These are phyloP conservation scores for Polygonum aviculare DNA, from an alignment of 148 eudicot species.

Conservation along the genomic window DNA sequence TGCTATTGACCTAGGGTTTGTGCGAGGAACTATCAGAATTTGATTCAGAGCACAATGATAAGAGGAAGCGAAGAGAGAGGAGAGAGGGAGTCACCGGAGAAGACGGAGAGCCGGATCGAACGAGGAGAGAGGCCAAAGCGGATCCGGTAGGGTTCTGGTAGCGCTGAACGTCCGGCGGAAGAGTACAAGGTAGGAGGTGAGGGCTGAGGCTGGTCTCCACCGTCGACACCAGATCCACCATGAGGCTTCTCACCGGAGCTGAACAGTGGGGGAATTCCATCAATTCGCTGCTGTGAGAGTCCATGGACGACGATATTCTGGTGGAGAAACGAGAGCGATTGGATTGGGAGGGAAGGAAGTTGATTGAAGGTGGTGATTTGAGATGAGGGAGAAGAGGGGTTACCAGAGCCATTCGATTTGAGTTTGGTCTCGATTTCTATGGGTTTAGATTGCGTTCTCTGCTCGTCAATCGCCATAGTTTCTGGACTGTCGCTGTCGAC, in stretches of 20 bases:
- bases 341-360: background rate
- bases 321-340: background rate
- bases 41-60: background rate
- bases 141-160: conserved; percentile 36
- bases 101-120: conserved; percentile 50
- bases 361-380: background rate
- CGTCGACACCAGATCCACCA: conserved; percentile 56
- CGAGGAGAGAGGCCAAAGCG: conserved; percentile 41
- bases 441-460: too few relatives aligned
- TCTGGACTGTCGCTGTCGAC: background rate
- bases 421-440: background rate
- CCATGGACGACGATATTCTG: background rate
- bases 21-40: background rate
- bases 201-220: conserved; percentile 41
- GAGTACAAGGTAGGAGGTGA: conserved; percentile 51
- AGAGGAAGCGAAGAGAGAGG: background rate
- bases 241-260: conserved; percentile 46
- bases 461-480: background rate
- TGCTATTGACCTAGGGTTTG: too few relatives aligned
- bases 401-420: background rate
- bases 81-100: conserved; percentile 45
- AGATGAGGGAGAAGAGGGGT: background rate
- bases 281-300: conserved; percentile 17
- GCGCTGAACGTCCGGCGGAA: conserved; percentile 52
- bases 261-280: conserved; percentile 69